phyloP scores from a whole-genome alignment of 2,329 filamentous ascomycete genomes.

The Colletotrichum sp. region DNA sequence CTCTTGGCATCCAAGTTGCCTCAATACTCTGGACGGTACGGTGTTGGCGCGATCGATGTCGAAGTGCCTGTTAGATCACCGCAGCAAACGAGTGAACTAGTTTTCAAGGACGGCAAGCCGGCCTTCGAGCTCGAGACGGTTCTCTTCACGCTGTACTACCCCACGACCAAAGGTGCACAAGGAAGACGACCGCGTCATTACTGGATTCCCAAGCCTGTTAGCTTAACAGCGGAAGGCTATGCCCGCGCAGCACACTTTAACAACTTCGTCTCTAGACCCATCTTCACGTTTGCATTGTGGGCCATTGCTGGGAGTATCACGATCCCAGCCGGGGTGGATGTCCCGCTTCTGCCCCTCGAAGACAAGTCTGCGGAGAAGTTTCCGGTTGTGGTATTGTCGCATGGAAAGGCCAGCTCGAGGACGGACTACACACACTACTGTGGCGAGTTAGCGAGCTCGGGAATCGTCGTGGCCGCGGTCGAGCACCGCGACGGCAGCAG shows the following conservation, averaged over 20 bases:
- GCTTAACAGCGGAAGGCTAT: slow-evolving; percentile 49
- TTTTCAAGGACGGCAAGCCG: slow-evolving; percentile 38
- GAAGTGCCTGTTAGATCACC: slow-evolving; percentile 44
- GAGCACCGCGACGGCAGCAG: slow-evolving; percentile 58
- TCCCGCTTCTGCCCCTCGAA: slow-evolving; percentile 36
- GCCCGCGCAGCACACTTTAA: slow-evolving; percentile 48
- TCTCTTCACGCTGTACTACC: slow-evolving; percentile 55
- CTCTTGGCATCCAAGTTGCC: slow-evolving; percentile 49
- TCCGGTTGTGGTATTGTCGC: slow-evolving; percentile 55
- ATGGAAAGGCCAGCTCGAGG: slow-evolving; percentile 53
- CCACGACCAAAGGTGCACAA: slow-evolving; percentile 32
- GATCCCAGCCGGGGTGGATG: slow-evolving; percentile 53
- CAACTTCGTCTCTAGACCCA: slow-evolving; percentile 43
- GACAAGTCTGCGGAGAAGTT: slow-evolving; percentile 29
- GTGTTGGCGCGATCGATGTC: slow-evolving; percentile 51
- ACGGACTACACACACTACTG: slow-evolving; percentile 58
- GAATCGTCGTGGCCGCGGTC: slow-evolving; percentile 52
- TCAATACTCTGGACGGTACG: slow-evolving; percentile 45
- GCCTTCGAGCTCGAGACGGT: slow-evolving; percentile 52
- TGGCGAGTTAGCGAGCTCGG: slow-evolving; percentile 53
- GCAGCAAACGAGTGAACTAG: slow-evolving; percentile 31
- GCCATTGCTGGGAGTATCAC: slow-evolving; percentile 45
- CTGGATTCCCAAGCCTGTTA: slow-evolving; percentile 49
- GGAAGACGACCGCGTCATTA: slow-evolving; percentile 35
- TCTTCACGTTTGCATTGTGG: slow-evolving; percentile 48